phyloP scores from a whole-genome alignment of 2,329 filamentous ascomycete species.

The Penicillium sp. region DNA sequence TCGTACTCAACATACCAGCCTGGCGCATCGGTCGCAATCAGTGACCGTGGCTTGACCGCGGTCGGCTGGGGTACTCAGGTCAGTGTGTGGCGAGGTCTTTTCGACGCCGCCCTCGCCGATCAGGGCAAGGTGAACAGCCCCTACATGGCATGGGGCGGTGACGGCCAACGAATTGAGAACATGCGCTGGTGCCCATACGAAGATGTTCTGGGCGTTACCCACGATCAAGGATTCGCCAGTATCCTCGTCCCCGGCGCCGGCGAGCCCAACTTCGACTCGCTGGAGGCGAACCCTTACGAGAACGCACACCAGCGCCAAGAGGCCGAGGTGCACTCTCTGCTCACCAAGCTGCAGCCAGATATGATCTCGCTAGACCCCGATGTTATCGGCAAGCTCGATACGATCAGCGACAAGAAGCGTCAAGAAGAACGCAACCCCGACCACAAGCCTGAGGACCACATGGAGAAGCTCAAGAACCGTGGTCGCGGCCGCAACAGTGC shows the following conservation, averaged over 20 bases:
- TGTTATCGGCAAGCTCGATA: slow-evolving; percentile 82
- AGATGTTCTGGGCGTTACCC: slow-evolving; percentile 80
- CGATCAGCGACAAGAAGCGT: slow-evolving; percentile 71
- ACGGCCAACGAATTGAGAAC: slow-evolving; percentile 73
- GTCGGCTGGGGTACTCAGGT: slow-evolving; percentile 88
- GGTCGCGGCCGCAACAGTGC: slow-evolving; percentile 86
- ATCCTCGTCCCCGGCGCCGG: slow-evolving; percentile 91
- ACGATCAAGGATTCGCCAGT: slow-evolving; percentile 81
- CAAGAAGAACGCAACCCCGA: slow-evolving; percentile 77
- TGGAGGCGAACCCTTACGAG: slow-evolving; percentile 94
- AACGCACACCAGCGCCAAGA: slow-evolving; percentile 89
- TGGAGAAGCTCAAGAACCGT: slow-evolving; percentile 64
- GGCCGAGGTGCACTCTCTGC: slow-evolving; percentile 77
- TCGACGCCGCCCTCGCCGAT: slow-evolving; percentile 66
- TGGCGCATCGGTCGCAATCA: slow-evolving; percentile 78
- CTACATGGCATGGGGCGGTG: slow-evolving; percentile 89
- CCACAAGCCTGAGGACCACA: slow-evolving; percentile 56
- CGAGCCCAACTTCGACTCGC: slow-evolving; percentile 90
- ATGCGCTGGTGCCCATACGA: slow-evolving; percentile 93
- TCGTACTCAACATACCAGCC: slow-evolving; percentile 81
- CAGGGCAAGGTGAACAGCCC: slow-evolving; percentile 77
- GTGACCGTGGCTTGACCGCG: slow-evolving; percentile 79
- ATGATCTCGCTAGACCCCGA: slow-evolving; percentile 96
- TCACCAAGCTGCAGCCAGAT: slow-evolving; percentile 92
- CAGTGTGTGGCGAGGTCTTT: slow-evolving; percentile 86